Evolutionary conservation across 1,139 yeast species (phyloP), one percentile per base, ranked within the genome.

Genomic region (Nakaseomyces kungkrabaensis): DNA sequence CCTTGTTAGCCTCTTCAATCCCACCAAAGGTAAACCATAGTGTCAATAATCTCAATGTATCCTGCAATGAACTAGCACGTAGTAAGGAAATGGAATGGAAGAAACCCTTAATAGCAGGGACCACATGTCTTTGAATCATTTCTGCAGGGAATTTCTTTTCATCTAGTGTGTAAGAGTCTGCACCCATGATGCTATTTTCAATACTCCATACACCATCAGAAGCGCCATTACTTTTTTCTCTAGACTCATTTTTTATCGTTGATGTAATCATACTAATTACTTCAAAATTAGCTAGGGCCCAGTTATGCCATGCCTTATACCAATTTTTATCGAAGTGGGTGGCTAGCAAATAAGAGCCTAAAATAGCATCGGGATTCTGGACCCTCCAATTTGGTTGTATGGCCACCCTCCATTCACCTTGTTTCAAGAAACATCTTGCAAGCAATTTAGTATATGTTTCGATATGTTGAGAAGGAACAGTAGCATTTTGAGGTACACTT

Each of bases 301-400:
- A 94, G 63, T 89, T 90, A 63, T 94, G 99, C 98, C 98, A 94
- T 27, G 98, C 98, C 62, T 94, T 92, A 64, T 94, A 94, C 97
- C 98, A 94, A 42, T 79, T 78, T 47, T 79, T 76, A 65, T 92
- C 97, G 66, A 92, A 92, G 65, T 90, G 96, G 0, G 98, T 92
- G 0, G 98, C 97, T 56, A 92, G 74, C 51, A 90, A 72, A 65
- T 88, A 94, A 0, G 97, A 92, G 10, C 97, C 97, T 54, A 94
- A 72, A 56, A 94, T 88, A 0, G 90, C 82, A 56, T 85, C 95
- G 0, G 75, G 68, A 52, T 72, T 70, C 42, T 74, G 76, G 22
- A 81, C 77, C 61, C 89, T 77, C 96, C 97, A 90, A 54, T 79
- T 79, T 48, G 75, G 77, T 53, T 83, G 82, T 58, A 90, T 70